Evolutionary conservation across 306 rosid species (phyloP).

Genomic region (Trifolium repens): DNA sequence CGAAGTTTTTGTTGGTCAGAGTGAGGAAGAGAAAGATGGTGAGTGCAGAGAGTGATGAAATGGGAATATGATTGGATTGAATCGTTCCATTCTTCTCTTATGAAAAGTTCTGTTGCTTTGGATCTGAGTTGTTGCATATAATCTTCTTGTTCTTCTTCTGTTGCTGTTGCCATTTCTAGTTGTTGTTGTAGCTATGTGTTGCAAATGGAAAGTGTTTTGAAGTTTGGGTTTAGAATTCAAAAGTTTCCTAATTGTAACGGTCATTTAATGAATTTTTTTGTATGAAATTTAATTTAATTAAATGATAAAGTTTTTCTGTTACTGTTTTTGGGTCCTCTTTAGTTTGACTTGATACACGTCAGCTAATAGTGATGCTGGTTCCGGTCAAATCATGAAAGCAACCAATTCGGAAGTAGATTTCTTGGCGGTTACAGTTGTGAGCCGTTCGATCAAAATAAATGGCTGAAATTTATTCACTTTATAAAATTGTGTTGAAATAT

Average conservation of each 20-base stretch:
- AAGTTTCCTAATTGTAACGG: conserved; percentile 47
- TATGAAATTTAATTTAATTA: background rate
- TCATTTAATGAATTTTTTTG: conserved; percentile 17
- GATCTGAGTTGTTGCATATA: conserved; percentile 70
- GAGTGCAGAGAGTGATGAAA: conserved; percentile 63
- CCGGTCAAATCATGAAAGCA: no score
- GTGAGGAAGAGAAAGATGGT: conserved; percentile 37
- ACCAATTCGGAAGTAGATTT: no score
- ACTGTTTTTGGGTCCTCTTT: background rate
- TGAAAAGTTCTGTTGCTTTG: conserved; percentile 79
- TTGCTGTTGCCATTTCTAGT: conserved; percentile 45
- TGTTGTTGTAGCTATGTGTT: background rate
- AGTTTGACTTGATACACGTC: background rate
- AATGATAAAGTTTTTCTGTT: background rate
- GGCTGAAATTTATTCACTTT: no score
- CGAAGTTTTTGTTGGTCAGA: conserved; percentile 50
- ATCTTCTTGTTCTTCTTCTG: conserved; percentile 48
- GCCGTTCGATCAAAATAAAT: no score
- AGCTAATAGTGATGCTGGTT: no score
- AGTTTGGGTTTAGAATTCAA: conserved; percentile 36
- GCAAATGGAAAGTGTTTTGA: background rate
- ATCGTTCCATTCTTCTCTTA: conserved; percentile 86
- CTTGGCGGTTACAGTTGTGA: no score
- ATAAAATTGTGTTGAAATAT: no score
- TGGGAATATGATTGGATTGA: conserved; percentile 61